Evolutionary conservation across 179 eudicot species (phyloP), one percentile per base, ranked within the genome.

Genomic region (Actinidia arguta): DNA sequence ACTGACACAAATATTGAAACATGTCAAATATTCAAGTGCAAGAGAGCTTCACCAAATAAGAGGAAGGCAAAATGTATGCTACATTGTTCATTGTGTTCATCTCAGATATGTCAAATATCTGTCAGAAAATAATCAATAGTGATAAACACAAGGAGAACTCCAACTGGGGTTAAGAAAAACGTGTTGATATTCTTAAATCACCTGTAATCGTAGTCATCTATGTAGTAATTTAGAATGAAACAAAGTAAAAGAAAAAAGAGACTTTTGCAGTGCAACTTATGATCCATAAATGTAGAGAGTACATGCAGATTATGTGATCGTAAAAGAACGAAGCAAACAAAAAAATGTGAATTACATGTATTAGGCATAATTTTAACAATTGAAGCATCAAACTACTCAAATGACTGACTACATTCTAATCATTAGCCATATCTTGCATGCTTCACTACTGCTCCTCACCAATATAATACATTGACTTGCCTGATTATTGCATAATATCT

Each of bases 401-500:
- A 73, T 12, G 54, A 50, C n/a, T 13, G 59, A 73, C 58, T 50
- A 22, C 25, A 73, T 27, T 3, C 7, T 9, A 3, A 75, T 78
- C 18, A 20, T 62, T 14, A 11, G 9, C 18, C 46, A 44, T 46
- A 55, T 66, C 62, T 50, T 50, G 31, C 73, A 51, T 51, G 62
- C 77, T 48, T 36, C 16, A 24, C 72, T n/a, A 18, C 3, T 14
- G 36, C 73, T 59, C 80, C 47, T 67, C 31, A 8, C 36, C 62
- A 69, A 20, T 59, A 11, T 11, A 36, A 22, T 5, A 80, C 22
- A 80, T 39, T 48, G 22, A 87, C 92, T 85, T 88, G 85, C 99
- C 97, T 95, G 99, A 90, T 95, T 93, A 88, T 94, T 97, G 89
- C 99, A 97, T 85, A 95, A 84, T 63, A 97, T 92, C 88, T 97